Evolutionary conservation across 768 basidiomycete species (phyloP).

Genomic region (Calocybe gangraenosa): DNA sequence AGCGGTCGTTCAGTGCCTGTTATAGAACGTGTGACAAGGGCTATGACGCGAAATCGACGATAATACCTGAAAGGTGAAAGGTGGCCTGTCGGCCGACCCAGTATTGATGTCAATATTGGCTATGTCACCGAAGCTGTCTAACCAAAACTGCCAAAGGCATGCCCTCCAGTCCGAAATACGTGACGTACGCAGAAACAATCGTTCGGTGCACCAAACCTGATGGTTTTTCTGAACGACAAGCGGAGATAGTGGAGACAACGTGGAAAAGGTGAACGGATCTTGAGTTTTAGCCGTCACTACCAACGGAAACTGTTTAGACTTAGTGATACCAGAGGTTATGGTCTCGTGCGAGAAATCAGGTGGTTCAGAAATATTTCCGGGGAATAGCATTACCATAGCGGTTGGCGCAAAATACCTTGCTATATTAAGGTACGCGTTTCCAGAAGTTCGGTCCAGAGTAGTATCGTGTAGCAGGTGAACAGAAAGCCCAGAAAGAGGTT

Average conservation of each 20-base stretch:
- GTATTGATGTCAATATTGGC: slow-evolving; percentile 20
- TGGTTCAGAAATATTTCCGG: slow-evolving; percentile 33
- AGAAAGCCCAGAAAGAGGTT: slow-evolving; percentile 26
- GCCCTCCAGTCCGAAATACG: slow-evolving; percentile 56
- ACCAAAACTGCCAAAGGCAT: slow-evolving; percentile 63
- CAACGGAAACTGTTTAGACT: slow-evolving; percentile 13
- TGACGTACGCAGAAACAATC: slow-evolving; percentile 40
- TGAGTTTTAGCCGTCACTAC: slow-evolving; percentile 22
- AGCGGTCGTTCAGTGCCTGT: slow-evolving; percentile 22
- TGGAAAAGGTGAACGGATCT: slow-evolving; percentile 25
- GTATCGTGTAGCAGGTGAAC: slow-evolving; percentile 45
- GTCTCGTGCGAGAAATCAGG: slow-evolving; percentile 15
- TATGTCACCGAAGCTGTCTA: slow-evolving; percentile 46
- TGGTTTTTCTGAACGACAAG: slow-evolving; percentile 39
- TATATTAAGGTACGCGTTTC: slow-evolving; percentile 57
- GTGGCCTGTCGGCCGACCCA: slow-evolving; percentile 6
- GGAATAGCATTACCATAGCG: slow-evolving; percentile 45
- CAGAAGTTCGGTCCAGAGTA: slow-evolving; percentile 29
- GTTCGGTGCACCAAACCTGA: slow-evolving; percentile 59
- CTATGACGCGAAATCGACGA: background rate
- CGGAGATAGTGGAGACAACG: slow-evolving; percentile 40
- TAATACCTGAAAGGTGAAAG: slow-evolving; percentile 6
- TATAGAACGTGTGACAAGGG: background rate
- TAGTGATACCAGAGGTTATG: slow-evolving; percentile 7
- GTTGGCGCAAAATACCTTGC: slow-evolving; percentile 58